Base-by-base conservation (phyloP, 2,329 filamentous ascomycete species). In the Helicocarpus griseus region DNA sequence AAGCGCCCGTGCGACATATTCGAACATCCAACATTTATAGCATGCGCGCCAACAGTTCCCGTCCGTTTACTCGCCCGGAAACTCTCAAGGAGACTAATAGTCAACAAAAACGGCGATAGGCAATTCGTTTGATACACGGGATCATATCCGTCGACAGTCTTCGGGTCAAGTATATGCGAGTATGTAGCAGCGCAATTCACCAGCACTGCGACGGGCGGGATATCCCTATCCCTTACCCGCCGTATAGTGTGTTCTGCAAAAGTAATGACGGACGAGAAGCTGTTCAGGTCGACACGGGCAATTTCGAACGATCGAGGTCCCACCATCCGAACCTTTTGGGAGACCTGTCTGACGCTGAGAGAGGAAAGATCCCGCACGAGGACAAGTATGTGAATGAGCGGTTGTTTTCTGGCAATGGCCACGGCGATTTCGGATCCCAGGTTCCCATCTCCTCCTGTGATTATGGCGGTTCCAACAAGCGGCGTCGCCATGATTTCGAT, bases 71-170 rank as follows among this genome's bases (percentile, higher is more conserved):
- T 64, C 9, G 62, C 64, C 14, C 64, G 63, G 57, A 69, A 68
- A 1, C 61, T 64, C 55, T 68, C 66, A 9, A 69, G 61, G 41
- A 69, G 40, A 47, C 61, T 63, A 41, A 68, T 58, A 4, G 66
- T 68, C 53, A 68, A 57, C 51, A 67, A 56, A 53, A 68, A 67
- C 17, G 65, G 64, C n/a, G 65, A 60, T 17, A 69, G 53, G 50
- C 65, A 68, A 53, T 68, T 68, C 33, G 59, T 65, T 52, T 68
- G 66, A 54, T 68, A 68, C 22, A 68, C 64, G 1, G 65, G 62
- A 51, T 69, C 66, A 49, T 61, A 63, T 21, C 65, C 66, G 53
- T 66, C 64, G 45, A 57, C 53, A 29, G 66, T 68, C 40, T 61
- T 53, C 21, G 59, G 56, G 39, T 67, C 65, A 22, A 58, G 50